Evolutionary conservation across 225 moss, liverwort and hornwort genomes (phyloP), one percentile per base, ranked within the genome.

Genomic region (Ulota crispa): DNA sequence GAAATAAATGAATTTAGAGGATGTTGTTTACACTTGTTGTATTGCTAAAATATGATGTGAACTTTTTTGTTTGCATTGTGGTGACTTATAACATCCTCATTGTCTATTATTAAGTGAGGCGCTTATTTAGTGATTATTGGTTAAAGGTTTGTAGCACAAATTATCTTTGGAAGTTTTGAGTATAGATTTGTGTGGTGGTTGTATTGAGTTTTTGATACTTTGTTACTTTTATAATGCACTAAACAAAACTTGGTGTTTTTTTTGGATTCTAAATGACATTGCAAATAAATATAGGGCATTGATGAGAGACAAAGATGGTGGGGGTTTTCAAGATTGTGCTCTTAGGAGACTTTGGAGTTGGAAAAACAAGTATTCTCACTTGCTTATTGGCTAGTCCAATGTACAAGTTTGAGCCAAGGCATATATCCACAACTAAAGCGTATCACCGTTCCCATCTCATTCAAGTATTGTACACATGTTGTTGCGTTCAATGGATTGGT

Each of bases 1-100:
- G 0, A 43, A 0, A 21, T 9, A 23, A 0, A 15, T 9, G 0
- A 3, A 31, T 31, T 21, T 30, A 3, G 0, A 31, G 3, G 3
- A 30, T 63, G 45, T 4, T 20, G 1, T 42, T 43, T 2, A 30
- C n/a, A n/a, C 23, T 23, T n/a, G n/a, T 9, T 23, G n/a, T 4
- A 56, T 24, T 15, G 11, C 50, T 50, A 16, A 50, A 50, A 15
- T 50, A 23, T 39, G 0, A 9, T 31, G 14, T 14, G 0, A 7
- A 21, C 12, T 21, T 39, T 75, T 7, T 41, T 6, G 50, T 50
- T 50, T 50, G 16, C 16, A 15, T 60, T 42, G 12, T 12, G 0
- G 0, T 41, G 26, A 20, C 2, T 62, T 4, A 21, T 30, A 1
- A 27, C 42, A 61, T 61, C 23, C 61, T 20, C 3, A 19, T 41